Conservation (phyloP, 2,329 filamentous ascomycete genomes). For the Oidium heveae region DNA sequence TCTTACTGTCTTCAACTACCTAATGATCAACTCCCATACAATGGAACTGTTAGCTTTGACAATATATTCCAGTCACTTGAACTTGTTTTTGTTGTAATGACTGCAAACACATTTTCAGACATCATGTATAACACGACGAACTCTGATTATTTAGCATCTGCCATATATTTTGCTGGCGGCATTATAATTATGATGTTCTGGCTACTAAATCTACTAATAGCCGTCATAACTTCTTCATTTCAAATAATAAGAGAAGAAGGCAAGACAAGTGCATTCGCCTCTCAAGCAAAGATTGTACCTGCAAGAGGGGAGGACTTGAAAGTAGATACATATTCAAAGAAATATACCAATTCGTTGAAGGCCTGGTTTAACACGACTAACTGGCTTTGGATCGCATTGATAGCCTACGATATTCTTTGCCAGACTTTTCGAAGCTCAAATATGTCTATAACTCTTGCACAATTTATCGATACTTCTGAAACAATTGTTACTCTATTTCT, state of each 20-base stretch:
- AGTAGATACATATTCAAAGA: constrained; percentile 11
- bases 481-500: constrained; percentile 53
- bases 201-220: constrained; percentile 84
- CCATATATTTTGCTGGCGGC: constrained; percentile 46
- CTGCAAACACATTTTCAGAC: constrained; percentile 87
- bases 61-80: constrained; percentile 82
- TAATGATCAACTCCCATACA: constrained; percentile 38
- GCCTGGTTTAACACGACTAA: constrained; percentile 47
- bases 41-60: constrained; percentile 78
- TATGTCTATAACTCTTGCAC: constrained; percentile 36
- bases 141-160: constrained; percentile 70
- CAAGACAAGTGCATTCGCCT: constrained; percentile 76
- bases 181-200: constrained; percentile 89
- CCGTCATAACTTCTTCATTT: constrained; percentile 94
- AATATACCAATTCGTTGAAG: constrained; percentile 27
- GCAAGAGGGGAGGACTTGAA: constrained; percentile 13
- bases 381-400: constrained; percentile 57
- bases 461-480: constrained; percentile 49
- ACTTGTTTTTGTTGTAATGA: constrained; percentile 95
- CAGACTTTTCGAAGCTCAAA: constrained; percentile 52
- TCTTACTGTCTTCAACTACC: constrained; percentile 59
- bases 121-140: constrained; percentile 83
- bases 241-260: constrained; percentile 96
- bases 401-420: constrained; percentile 53
- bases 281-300: constrained; percentile 28